Percentiles rank a stretch among this genome's conserved stretches.
Conservation (phyloP, 768 basidiomycete genomes). For the Leccinellum luteum region DNA sequence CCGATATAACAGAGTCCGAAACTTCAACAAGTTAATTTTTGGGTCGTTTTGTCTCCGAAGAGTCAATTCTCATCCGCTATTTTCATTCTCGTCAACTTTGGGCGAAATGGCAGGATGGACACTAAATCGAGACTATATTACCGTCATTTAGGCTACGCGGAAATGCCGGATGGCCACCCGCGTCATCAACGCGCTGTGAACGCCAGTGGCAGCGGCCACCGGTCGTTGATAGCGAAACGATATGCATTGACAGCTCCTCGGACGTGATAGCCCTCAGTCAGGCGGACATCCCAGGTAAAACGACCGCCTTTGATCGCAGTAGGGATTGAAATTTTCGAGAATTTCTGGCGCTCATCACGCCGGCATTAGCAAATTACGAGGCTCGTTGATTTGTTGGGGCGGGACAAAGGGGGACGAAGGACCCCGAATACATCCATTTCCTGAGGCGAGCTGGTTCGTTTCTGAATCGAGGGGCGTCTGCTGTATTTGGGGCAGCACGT, state of each 20-base stretch:
- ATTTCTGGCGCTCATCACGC: conserved; percentile 21
- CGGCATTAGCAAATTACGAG: conserved; percentile 7
- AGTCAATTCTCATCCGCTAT: conserved; percentile 25
- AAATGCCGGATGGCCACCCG: conserved; percentile 17
- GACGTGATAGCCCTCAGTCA: conserved; percentile 12
- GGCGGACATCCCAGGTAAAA: conserved; percentile 12
- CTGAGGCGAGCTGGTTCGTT: conserved; percentile 23
- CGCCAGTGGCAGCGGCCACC: conserved; percentile 6
- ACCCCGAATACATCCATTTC: conserved; percentile 23
- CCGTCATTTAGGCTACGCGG: conserved; percentile 9
- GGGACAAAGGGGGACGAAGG: conserved; percentile 8
- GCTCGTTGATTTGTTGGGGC: conserved; percentile 18
- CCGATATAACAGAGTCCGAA: conserved; percentile 24
- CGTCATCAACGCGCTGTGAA: neutral
- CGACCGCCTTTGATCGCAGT: conserved; percentile 6
- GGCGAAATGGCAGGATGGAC: neutral
- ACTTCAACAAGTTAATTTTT: conserved; percentile 3
- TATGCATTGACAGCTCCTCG: conserved; percentile 16
- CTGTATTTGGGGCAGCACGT: conserved; percentile 16
- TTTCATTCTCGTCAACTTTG: conserved; percentile 10
- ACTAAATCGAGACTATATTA: neutral
- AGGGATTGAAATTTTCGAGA: conserved; percentile 6
- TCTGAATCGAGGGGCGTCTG: neutral
- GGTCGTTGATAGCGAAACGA: conserved; percentile 4
- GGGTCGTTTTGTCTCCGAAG: conserved; percentile 11